Percentiles rank a stretch among this genome's conserved stretches.
Conservation (phyloP, 495 filamentous ascomycete genomes). For the Aspergillus heteromorphus region DNA sequence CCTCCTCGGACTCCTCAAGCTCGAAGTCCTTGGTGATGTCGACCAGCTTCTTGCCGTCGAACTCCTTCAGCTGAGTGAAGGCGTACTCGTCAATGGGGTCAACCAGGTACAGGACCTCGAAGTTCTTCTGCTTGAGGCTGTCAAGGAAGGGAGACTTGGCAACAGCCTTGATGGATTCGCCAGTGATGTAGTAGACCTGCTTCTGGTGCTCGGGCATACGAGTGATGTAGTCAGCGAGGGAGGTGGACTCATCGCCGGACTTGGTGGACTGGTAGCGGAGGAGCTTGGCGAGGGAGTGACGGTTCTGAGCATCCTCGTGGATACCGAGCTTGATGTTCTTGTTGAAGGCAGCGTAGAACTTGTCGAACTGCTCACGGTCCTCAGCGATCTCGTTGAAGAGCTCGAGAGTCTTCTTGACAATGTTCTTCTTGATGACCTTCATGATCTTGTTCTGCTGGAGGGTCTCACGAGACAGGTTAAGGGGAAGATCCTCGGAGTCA, state of each 20-base stretch:
- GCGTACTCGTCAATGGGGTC: conserved; percentile 99
- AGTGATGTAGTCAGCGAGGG: conserved; percentile 91
- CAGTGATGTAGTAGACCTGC: conserved; percentile 99
- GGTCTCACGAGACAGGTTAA: conserved; percentile 99
- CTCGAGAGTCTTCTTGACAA: conserved; percentile 99
- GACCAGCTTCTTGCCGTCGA: conserved; percentile 98
- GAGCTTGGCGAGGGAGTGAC: conserved; percentile 87
- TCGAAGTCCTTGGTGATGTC: conserved; percentile 99
- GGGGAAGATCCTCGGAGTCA: conserved; percentile 97
- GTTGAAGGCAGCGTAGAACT: conserved; percentile 98
- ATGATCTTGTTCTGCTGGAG: conserved; percentile 99
- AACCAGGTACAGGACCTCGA: conserved; percentile 98
- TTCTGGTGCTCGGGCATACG: conserved; percentile 99
- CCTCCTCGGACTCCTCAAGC: conserved; percentile 98
- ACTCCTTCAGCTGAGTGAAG: conserved; percentile 99
- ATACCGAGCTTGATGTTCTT: conserved; percentile 99
- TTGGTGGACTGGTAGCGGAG: conserved; percentile 98
- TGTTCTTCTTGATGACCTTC: conserved; percentile 99
- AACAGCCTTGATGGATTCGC: conserved; percentile 98
- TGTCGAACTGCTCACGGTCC: conserved; percentile 99
- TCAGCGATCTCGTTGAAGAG: conserved; percentile 98
- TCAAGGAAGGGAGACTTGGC: conserved; percentile 98
- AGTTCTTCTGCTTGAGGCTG: conserved; percentile 98
- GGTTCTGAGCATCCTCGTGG: conserved; percentile 99
- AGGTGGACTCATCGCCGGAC: conserved; percentile 93